Evolutionary conservation across 345 rosid species (phyloP).

Genomic region (Clausena lansium): DNA sequence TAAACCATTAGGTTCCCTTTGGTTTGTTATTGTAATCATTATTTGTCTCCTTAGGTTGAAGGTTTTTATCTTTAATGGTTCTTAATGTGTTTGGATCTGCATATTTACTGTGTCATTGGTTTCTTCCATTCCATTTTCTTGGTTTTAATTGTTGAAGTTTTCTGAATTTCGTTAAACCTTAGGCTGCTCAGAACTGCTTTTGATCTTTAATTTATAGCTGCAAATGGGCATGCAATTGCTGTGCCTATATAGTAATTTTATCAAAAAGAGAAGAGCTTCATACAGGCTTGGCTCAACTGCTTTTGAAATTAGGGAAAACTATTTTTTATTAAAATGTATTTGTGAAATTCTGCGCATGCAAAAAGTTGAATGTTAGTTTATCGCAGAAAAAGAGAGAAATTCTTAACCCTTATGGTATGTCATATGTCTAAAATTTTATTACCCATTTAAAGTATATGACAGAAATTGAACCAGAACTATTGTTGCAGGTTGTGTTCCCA

Average conservation of each 20-base stretch:
- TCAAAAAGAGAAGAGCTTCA: background rate
- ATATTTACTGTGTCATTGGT: background rate
- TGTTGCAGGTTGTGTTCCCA: constrained; percentile 22
- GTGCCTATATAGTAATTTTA: background rate
- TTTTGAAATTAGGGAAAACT: too few relatives aligned
- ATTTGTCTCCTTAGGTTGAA: background rate
- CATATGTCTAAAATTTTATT: background rate
- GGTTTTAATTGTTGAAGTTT: background rate
- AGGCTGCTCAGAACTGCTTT: background rate
- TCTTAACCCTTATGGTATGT: background rate
- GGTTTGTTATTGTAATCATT: background rate
- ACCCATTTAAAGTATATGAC: background rate
- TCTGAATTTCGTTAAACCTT: background rate
- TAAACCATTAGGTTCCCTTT: background rate
- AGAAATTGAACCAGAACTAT: background rate
- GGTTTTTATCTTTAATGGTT: too few relatives aligned
- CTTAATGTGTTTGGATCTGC: background rate
- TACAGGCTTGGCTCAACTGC: background rate
- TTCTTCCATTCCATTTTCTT: background rate
- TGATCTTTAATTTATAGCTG: background rate
- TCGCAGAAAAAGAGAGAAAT: background rate
- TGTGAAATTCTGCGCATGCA: background rate
- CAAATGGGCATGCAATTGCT: background rate
- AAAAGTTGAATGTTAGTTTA: background rate
- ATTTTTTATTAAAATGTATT: too few relatives aligned